These are phyloP conservation scores for Plenodomus lindquistii DNA, from an alignment of 2,329 filamentous ascomycete species.

Conservation along the genomic window DNA sequence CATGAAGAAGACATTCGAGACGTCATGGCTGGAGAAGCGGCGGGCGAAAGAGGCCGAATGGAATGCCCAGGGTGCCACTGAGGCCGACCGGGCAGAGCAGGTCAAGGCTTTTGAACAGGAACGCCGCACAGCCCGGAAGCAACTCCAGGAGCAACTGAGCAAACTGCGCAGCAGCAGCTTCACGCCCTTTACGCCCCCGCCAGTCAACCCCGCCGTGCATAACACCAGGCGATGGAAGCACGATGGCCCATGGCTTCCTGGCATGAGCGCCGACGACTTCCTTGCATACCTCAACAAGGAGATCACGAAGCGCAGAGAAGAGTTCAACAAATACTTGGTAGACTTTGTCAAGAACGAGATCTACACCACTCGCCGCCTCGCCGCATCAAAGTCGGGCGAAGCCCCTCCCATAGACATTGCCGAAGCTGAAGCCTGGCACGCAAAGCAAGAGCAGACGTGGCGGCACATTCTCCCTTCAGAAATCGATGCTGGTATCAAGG, in stretches of 20 bases:
- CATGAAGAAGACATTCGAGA: constrained; percentile 4
- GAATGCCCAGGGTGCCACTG: constrained; percentile 1
- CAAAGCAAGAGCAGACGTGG: constrained; percentile 29
- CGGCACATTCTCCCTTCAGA: constrained; percentile 29
- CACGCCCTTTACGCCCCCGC: constrained; percentile 24
- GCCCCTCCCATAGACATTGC: constrained; percentile 24
- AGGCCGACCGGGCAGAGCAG: not conserved
- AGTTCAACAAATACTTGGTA: constrained; percentile 36
- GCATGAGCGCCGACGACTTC: constrained; percentile 61
- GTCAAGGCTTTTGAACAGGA: constrained; percentile 5
- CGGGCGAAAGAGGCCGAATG: constrained; percentile 5
- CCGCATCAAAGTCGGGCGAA: constrained; percentile 17
- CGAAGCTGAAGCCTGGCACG: constrained; percentile 26
- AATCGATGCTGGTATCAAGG: constrained; percentile 35
- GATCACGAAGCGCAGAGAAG: constrained; percentile 42
- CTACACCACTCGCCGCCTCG: constrained; percentile 30
- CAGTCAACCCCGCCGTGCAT: constrained; percentile 25
- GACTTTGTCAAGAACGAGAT: constrained; percentile 41
- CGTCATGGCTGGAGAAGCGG: constrained; percentile 11
- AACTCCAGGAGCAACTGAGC: constrained; percentile 12
- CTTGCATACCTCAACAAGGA: constrained; percentile 52
- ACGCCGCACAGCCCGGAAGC: constrained; percentile 2
- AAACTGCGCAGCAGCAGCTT: constrained; percentile 14
- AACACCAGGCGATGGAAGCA: constrained; percentile 57
- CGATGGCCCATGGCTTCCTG: constrained; percentile 61